These are phyloP conservation scores for Conringia planisiliqua DNA, from an alignment of 345 rosid species.

Conservation along the genomic window DNA sequence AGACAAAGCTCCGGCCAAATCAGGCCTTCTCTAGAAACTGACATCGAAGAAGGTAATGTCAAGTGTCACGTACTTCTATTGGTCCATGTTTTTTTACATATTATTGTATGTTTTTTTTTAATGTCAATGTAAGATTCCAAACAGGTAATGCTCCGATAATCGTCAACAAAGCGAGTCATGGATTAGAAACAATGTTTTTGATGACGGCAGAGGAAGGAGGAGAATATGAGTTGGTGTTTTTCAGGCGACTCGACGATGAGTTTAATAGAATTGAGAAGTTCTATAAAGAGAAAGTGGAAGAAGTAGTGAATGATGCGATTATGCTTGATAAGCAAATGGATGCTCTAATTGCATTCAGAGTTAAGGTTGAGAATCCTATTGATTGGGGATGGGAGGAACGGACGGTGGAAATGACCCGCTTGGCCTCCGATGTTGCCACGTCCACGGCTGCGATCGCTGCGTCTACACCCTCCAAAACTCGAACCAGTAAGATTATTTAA, in stretches of 20 bases:
- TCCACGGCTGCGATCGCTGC: slow-evolving; percentile 41
- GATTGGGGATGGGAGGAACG: slow-evolving; percentile 45
- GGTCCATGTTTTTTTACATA: background rate
- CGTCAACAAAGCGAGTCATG: slow-evolving; percentile 38
- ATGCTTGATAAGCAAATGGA: slow-evolving; percentile 57
- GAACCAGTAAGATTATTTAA: slow-evolving; percentile 34
- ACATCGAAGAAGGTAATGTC: slow-evolving; percentile 35
- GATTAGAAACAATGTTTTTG: slow-evolving; percentile 45
- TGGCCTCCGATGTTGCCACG: slow-evolving; percentile 8
- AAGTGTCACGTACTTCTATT: background rate
- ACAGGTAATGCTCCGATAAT: slow-evolving; percentile 28
- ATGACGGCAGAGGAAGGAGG: slow-evolving; percentile 57
- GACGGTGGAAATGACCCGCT: slow-evolving; percentile 39
- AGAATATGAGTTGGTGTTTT: slow-evolving; percentile 54
- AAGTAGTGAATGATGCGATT: slow-evolving; percentile 53
- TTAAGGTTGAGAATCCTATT: slow-evolving; percentile 48
- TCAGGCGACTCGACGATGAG: slow-evolving; percentile 63
- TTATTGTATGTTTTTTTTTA: background rate
- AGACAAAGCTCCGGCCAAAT: slow-evolving; percentile 14
- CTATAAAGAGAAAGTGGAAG: slow-evolving; percentile 46
- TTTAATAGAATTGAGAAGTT: slow-evolving; percentile 57
- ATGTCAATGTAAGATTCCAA: background rate
- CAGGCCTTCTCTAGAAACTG: background rate
- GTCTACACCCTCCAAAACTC: slow-evolving; percentile 37
- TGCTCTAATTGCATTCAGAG: slow-evolving; percentile 54